Evolutionary conservation across 345 rosid species (phyloP).

Genomic region (Eucalyptus coolabah): DNA sequence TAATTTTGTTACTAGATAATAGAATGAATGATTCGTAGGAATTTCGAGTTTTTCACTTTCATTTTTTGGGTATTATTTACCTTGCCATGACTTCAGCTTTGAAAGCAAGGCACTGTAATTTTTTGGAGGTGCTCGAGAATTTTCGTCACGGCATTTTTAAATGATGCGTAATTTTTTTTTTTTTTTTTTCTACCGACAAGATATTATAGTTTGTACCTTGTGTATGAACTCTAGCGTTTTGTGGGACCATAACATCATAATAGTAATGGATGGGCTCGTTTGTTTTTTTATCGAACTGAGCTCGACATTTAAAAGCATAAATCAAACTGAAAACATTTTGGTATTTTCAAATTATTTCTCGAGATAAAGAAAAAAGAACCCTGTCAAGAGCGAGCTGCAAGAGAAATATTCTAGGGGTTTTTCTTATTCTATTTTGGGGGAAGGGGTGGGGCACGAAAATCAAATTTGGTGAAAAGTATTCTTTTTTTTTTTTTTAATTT

Average conservation of each 20-base stretch:
- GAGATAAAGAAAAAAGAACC: no score
- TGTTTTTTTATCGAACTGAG: neutral
- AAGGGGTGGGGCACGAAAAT: neutral
- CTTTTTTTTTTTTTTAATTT: neutral
- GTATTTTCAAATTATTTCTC: neutral
- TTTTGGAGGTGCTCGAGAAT: neutral
- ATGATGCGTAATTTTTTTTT: rapidly evolving
- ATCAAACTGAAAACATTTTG: neutral
- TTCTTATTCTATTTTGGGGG: neutral
- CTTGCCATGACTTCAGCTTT: neutral
- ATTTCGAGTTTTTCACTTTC: no score
- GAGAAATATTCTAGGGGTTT: neutral
- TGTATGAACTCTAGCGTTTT: neutral
- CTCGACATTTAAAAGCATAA: neutral
- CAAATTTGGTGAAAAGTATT: neutral
- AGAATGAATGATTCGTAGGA: neutral
- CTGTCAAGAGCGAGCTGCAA: neutral
- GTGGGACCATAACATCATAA: neutral
- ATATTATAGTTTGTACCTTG: neutral
- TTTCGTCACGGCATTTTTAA: neutral
- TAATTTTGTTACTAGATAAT: no score
- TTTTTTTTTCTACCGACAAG: neutral
- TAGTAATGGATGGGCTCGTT: neutral
- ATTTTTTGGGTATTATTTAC: neutral
- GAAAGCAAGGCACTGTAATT: rapidly evolving